A percentile compares a stretch with the other conserved stretches of the same genome.
These are phyloP conservation scores for Thymus mandschuricus DNA, from an alignment of 257 asterid species.

Conservation along the genomic window DNA sequence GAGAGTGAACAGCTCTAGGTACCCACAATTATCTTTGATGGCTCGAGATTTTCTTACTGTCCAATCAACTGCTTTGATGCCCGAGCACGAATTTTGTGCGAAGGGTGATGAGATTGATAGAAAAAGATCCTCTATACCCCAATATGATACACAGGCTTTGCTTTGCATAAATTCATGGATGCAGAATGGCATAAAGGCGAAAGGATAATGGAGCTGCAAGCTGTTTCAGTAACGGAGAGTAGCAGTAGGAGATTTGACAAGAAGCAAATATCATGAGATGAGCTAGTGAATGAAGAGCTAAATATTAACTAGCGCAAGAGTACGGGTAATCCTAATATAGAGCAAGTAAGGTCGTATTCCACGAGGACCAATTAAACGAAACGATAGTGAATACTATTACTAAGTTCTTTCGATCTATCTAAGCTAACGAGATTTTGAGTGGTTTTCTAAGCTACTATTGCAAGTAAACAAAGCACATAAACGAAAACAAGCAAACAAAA, in stretches of 20 bases:
- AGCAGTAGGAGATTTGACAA: constrained; percentile 50
- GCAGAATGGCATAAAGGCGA: constrained; percentile 72
- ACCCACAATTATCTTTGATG: constrained; percentile 82
- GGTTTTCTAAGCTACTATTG: no score
- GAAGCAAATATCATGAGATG: constrained; percentile 47
- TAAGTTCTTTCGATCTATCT: no score
- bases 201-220: constrained; percentile 75
- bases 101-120: constrained; percentile 77
- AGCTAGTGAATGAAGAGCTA: no score
- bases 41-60: constrained; percentile 87
- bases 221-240: constrained; percentile 47
- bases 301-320: no score
- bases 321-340: no score
- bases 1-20: constrained; percentile 80
- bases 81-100: constrained; percentile 69
- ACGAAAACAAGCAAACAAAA: no score
- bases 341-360: no score
- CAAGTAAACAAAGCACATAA: no score
- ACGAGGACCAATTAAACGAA: no score
- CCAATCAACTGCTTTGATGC: constrained; percentile 72
- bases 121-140: constrained; percentile 60
- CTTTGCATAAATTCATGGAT: constrained; percentile 83
- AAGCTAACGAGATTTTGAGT: no score
- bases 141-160: constrained; percentile 48
- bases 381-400: no score